phyloP scores from a whole-genome alignment of 805 yeast genomes.

The Spathaspora passalidarum region DNA sequence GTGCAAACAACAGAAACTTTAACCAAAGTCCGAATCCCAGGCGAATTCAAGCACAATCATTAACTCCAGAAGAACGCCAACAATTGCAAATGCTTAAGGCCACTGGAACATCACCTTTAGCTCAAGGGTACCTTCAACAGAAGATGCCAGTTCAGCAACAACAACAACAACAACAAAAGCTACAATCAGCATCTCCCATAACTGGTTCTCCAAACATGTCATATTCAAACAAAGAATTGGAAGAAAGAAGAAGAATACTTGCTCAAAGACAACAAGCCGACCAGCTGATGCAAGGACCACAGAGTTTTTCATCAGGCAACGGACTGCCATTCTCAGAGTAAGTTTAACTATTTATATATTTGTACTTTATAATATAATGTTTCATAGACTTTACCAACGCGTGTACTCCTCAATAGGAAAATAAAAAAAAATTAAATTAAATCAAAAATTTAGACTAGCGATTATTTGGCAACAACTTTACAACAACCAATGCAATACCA shows the following conservation, averaged over 20 bases:
- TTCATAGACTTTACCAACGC: neutral
- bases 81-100: conserved; percentile 41
- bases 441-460: too few relatives aligned
- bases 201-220: conserved; percentile 5
- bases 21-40: conserved; percentile 21
- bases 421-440: too few relatives aligned
- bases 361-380: neutral
- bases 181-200: conserved; percentile 7
- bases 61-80: conserved; percentile 43
- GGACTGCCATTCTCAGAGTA: conserved; percentile 2
- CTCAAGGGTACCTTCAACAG: conserved; percentile 1
- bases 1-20: conserved; percentile 12
- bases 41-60: conserved; percentile 18
- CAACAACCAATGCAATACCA: neutral
- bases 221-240: conserved; percentile 2
- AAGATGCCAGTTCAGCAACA: neutral
- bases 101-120: conserved; percentile 21
- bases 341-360: neutral
- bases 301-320: neutral
- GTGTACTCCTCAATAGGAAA: too few relatives aligned
- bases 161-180: conserved; percentile 5
- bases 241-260: conserved; percentile 1
- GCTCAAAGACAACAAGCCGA: conserved; percentile 2
- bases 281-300: neutral
- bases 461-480: neutral